Evolutionary conservation across 176 grass and related monocot genomes (phyloP).

Genomic region (Triticum dicoccoides): DNA sequence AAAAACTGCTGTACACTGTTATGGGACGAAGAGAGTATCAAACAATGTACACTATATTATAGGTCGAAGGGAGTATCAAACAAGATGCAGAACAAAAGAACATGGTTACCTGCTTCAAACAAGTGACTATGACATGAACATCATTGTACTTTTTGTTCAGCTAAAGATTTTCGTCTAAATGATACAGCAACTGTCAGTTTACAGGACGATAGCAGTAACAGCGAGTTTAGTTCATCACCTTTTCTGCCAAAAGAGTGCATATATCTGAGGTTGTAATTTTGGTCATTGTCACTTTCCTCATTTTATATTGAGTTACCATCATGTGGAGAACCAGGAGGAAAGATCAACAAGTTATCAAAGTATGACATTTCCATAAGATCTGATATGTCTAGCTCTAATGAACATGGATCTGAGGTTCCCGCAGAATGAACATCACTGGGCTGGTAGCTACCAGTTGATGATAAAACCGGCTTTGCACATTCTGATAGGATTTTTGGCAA

Average conservation of each 20-base stretch:
- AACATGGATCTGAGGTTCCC: constrained; percentile 8
- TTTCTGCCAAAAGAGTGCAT: neutral
- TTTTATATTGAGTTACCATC: constrained; percentile 21
- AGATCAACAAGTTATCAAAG: constrained; percentile 45
- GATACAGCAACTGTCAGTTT: constrained; percentile 16
- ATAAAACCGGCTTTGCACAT: neutral
- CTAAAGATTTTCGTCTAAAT: constrained; percentile 1
- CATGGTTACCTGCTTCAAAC: neutral
- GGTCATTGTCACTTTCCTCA: neutral
- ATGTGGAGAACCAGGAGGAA: constrained; percentile 28
- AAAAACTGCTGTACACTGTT: neutral
- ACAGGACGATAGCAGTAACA: neutral
- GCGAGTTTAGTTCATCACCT: neutral
- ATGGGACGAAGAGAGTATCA: neutral
- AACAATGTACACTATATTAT: neutral
- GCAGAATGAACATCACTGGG: constrained; percentile 14
- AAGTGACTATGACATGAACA: neutral
- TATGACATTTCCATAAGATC: constrained; percentile 52
- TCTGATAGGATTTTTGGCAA: constrained; percentile 24
- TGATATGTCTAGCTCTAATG: neutral
- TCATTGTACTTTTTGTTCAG: neutral
- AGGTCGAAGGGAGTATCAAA: neutral
- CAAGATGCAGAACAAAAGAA: neutral
- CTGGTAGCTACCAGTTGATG: neutral
- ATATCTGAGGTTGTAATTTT: constrained; percentile 8